Percentiles rank a stretch among this genome's conserved stretches.
Evolutionary conservation across 2,329 filamentous ascomycete species (phyloP).

Genomic region (Exophiala bonariae): DNA sequence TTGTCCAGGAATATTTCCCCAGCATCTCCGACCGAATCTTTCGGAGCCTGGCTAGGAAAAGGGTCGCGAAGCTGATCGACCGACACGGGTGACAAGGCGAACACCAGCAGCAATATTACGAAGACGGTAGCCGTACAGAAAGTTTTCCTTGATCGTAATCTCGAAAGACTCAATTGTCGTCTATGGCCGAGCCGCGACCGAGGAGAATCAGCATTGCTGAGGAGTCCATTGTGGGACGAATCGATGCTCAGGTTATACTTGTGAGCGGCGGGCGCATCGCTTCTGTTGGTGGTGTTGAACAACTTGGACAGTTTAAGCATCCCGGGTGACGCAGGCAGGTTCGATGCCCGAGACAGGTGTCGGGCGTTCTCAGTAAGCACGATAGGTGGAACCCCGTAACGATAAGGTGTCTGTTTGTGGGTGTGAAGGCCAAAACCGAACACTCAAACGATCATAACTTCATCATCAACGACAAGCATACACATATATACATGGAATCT

Average conservation of each 20-base stretch:
- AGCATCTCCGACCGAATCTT: too few relatives aligned
- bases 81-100: conserved; percentile 5
- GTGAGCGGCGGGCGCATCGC: conserved; percentile 5
- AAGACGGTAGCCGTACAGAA: conserved; percentile 17
- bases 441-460: too few relatives aligned
- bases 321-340: background rate
- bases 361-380: too few relatives aligned
- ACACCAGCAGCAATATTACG: conserved; percentile 13
- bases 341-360: too few relatives aligned
- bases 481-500: too few relatives aligned
- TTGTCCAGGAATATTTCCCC: background rate
- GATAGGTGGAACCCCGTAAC: too few relatives aligned
- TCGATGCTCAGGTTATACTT: conserved; percentile 12
- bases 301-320: conserved; percentile 18
- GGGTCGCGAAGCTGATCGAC: background rate
- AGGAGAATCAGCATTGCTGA: conserved; percentile 13
- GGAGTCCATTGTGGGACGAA: conserved; percentile 11
- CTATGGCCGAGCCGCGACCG: conserved; percentile 12
- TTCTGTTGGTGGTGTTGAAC: conserved; percentile 12
- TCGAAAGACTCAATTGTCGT: conserved; percentile 18
- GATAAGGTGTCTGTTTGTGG: too few relatives aligned
- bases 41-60: background rate
- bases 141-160: conserved; percentile 14
- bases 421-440: too few relatives aligned
- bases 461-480: too few relatives aligned